Evolutionary conservation across 352 stramenopile species (phyloP).

Genomic region (Phytophthora sp.): DNA sequence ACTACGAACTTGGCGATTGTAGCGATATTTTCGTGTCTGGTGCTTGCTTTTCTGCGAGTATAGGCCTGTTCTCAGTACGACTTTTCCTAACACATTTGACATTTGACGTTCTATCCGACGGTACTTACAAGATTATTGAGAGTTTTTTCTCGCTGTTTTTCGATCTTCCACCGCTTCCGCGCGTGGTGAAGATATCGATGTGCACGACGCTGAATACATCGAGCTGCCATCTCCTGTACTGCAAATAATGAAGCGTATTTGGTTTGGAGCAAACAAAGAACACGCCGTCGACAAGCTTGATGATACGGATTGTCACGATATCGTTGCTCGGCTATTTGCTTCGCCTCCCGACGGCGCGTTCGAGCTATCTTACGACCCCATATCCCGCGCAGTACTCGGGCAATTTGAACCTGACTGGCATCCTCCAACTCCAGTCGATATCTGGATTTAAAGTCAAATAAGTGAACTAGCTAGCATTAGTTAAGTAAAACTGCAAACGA

Average conservation of each 20-base stretch:
- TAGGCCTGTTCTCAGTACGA: not conserved
- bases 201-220: slow-evolving; percentile 50
- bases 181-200: slow-evolving; percentile 54
- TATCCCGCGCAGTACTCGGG: slow-evolving; percentile 61
- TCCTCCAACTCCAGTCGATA: slow-evolving; percentile 69
- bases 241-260: slow-evolving; percentile 66
- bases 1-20: slow-evolving; percentile 58
- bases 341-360: slow-evolving; percentile 21
- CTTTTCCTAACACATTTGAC: no score
- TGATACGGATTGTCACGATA: slow-evolving; percentile 56
- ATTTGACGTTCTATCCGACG: not conserved
- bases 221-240: slow-evolving; percentile 59
- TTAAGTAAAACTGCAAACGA: not conserved
- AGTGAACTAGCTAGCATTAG: slow-evolving; percentile 3
- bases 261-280: slow-evolving; percentile 40
- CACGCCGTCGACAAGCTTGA: slow-evolving; percentile 37
- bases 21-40: slow-evolving; percentile 70
- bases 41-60: slow-evolving; percentile 50
- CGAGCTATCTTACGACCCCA: slow-evolving; percentile 49
- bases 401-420: slow-evolving; percentile 72
- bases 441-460: no score
- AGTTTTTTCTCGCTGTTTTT: slow-evolving; percentile 37
- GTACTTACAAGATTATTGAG: slow-evolving; percentile 53
- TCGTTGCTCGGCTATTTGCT: slow-evolving; percentile 32
- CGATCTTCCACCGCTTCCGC: slow-evolving; percentile 47